Evolutionary conservation across 2,329 filamentous ascomycete genomes (phyloP).

Genomic region (Ophiosphaerella narmari): DNA sequence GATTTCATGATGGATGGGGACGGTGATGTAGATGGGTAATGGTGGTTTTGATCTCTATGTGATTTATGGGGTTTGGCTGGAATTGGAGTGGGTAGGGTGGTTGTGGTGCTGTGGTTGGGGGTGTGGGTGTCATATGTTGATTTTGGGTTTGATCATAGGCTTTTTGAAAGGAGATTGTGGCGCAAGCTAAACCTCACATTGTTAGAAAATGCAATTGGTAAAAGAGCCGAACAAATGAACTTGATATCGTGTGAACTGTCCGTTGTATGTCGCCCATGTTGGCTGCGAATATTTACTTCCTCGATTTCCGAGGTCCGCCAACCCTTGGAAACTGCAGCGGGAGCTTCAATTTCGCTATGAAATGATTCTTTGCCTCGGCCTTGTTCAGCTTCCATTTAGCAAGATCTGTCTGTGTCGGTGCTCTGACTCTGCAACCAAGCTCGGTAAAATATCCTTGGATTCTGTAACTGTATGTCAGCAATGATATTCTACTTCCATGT

Average conservation of each 20-base stretch:
- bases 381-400: slow-evolving; percentile 63
- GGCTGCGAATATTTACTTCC: slow-evolving; percentile 12
- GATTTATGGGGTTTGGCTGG: not conserved
- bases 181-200: not conserved
- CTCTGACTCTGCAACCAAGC: slow-evolving; percentile 68
- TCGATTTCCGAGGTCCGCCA: slow-evolving; percentile 24
- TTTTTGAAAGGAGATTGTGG: not conserved
- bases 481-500: no score
- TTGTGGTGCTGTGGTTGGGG: slow-evolving; percentile 1
- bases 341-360: slow-evolving; percentile 72
- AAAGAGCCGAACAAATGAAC: not conserved
- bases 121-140: not conserved
- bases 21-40: slow-evolving; percentile 15
- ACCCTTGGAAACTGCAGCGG: slow-evolving; percentile 82
- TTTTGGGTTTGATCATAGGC: not conserved
- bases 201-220: not conserved
- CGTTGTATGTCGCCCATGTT: not conserved
- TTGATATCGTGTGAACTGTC: no score
- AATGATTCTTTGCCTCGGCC: slow-evolving; percentile 63
- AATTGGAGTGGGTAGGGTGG: not conserved
- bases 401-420: slow-evolving; percentile 53
- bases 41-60: slow-evolving; percentile 9
- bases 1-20: slow-evolving; percentile 24
- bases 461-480: slow-evolving; percentile 29
- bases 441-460: slow-evolving; percentile 74